Evolutionary conservation across 2,329 filamentous ascomycete genomes (phyloP).

Genomic region (Aspergillus sp.): DNA sequence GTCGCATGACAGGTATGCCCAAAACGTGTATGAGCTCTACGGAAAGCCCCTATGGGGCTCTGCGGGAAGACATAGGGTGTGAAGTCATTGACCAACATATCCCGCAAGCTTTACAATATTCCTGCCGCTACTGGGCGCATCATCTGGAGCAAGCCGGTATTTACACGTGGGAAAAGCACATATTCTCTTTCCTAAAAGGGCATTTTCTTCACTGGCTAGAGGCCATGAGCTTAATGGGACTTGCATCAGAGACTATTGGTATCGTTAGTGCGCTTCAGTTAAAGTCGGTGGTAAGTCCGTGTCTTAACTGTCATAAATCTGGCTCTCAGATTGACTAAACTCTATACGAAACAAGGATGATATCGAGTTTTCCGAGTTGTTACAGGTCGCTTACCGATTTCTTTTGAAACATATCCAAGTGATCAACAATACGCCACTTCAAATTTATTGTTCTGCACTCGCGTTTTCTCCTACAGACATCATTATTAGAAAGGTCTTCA

Average conservation of each 20-base stretch:
- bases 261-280: constrained; percentile 9
- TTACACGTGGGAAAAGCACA: constrained; percentile 1
- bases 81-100: constrained; percentile 7
- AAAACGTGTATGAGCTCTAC: neutral
- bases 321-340: neutral
- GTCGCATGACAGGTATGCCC: neutral
- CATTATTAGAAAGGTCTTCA: constrained; percentile 24
- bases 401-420: constrained; percentile 25
- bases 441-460: constrained; percentile 33
- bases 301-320: no score
- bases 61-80: constrained; percentile 4
- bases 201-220: constrained; percentile 26
- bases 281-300: neutral
- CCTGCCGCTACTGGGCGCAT: constrained; percentile 28
- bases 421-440: constrained; percentile 30
- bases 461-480: constrained; percentile 28
- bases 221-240: constrained; percentile 17
- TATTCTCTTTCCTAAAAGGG: constrained; percentile 14
- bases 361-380: constrained; percentile 17
- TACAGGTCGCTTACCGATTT: constrained; percentile 32
- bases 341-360: constrained; percentile 1
- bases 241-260: constrained; percentile 13
- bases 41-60: constrained; percentile 9
- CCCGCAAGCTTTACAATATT: constrained; percentile 20
- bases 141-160: constrained; percentile 18